These are phyloP conservation scores for Pseudocercospora musae DNA, from an alignment of 2,329 filamentous ascomycete genomes.

Conservation along the genomic window DNA sequence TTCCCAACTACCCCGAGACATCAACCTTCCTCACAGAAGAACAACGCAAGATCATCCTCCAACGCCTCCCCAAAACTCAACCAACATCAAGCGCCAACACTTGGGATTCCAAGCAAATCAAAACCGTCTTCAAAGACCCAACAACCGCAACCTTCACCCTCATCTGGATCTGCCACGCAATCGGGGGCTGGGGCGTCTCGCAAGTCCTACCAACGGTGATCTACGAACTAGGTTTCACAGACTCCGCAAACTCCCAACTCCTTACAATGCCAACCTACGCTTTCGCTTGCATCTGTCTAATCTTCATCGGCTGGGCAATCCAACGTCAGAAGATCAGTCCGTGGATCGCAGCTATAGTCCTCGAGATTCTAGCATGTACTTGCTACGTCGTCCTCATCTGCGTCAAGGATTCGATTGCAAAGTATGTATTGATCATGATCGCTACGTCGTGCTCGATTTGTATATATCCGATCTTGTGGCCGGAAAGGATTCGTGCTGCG, in stretches of 20 bases:
- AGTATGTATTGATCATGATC: conserved; percentile 42
- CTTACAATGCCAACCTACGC: conserved; percentile 37
- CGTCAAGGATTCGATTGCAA: conserved; percentile 35
- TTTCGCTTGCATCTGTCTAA: conserved; percentile 21
- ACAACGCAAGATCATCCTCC: conserved; percentile 18
- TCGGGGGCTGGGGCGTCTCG: conserved; percentile 38
- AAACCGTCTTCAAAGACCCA: conserved; percentile 20
- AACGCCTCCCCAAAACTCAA: conserved; percentile 22
- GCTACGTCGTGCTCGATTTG: conserved; percentile 40
- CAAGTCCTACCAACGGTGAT: conserved; percentile 42
- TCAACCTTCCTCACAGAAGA: conserved; percentile 55
- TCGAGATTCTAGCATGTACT: conserved; percentile 37
- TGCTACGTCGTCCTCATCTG: conserved; percentile 43
- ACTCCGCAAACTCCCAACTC: conserved; percentile 41
- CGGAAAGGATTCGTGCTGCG: conserved; percentile 41
- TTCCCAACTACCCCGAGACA: conserved; percentile 57
- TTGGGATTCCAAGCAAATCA: conserved; percentile 21
- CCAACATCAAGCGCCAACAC: conserved; percentile 21
- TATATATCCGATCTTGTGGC: conserved; percentile 43
- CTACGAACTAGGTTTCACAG: conserved; percentile 43
- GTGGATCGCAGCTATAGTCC: conserved; percentile 24
- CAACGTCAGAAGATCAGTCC: conserved; percentile 14
- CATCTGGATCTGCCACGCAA: conserved; percentile 30
- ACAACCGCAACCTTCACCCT: conserved; percentile 22
- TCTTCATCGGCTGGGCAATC: conserved; percentile 24